These are phyloP conservation scores for Botrytis porri DNA, from an alignment of 2,329 filamentous ascomycete genomes.

Conservation along the genomic window DNA sequence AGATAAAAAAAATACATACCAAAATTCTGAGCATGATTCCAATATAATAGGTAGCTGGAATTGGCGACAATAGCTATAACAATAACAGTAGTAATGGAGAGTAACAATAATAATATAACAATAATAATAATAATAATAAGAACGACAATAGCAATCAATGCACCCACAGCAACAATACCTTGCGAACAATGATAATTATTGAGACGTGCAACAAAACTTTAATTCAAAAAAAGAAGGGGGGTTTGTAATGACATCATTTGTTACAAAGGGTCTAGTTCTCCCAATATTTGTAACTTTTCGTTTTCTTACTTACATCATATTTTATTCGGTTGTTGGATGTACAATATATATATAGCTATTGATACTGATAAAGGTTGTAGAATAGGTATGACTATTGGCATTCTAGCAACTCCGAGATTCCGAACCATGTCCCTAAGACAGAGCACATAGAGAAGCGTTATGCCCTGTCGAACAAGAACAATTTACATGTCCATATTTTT, in stretches of 20 bases:
- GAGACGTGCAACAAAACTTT: neutral
- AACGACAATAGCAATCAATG: too few species aligned
- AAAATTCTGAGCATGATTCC: fast-evolving
- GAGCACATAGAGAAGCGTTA: neutral
- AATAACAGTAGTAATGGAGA: too few species aligned
- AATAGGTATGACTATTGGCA: neutral
- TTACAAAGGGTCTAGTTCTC: too few species aligned
- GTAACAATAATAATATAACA: neutral
- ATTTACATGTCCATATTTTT: neutral
- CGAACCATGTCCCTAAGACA: neutral
- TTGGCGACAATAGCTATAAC: neutral
- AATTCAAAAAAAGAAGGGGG: too few species aligned
- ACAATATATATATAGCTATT: neutral
- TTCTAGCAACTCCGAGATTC: neutral
- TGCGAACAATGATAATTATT: neutral
- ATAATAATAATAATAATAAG: too few species aligned
- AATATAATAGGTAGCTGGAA: neutral
- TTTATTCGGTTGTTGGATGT: neutral
- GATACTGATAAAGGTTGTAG: neutral
- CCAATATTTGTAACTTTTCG: too few species aligned
- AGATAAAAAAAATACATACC: neutral
- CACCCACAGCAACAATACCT: neutral
- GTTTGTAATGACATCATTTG: neutral
- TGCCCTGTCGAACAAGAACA: neutral
- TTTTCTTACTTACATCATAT: neutral